phyloP scores from a whole-genome alignment of 257 asterid species.

The Primulina eburnea region DNA sequence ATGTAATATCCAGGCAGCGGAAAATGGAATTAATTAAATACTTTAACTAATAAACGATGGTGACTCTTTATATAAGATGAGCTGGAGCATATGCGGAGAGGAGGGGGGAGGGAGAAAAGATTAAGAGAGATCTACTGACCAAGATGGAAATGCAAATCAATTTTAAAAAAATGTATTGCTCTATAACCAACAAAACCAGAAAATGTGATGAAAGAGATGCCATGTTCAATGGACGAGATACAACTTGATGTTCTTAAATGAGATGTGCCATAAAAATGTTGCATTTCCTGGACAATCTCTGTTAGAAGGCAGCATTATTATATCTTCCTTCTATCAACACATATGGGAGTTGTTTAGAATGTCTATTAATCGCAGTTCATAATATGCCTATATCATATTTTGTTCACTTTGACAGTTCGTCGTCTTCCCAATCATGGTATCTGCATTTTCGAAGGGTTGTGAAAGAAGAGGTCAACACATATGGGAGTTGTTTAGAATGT shows the following conservation, averaged over 20 bases:
- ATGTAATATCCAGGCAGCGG: not conserved
- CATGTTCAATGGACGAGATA: not conserved
- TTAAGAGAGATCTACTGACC: not conserved
- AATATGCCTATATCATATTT: too few relatives aligned
- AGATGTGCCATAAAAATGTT: not conserved
- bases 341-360: not conserved
- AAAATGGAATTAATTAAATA: too few relatives aligned
- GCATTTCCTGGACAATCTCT: not conserved
- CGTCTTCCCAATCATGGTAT: too few relatives aligned
- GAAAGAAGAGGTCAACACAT: not conserved
- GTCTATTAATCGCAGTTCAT: too few relatives aligned
- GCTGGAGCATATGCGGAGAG: not conserved
- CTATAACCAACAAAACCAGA: slow-evolving; percentile 1
- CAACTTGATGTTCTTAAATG: not conserved
- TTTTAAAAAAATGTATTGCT: not conserved
- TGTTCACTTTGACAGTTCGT: too few relatives aligned
- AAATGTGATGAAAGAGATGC: slow-evolving; percentile 3
- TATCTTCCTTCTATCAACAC: not conserved
- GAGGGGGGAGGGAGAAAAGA: not conserved
- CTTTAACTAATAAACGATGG: not conserved
- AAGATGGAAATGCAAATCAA: not conserved
- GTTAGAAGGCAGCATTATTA: not conserved
- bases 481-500: not conserved
- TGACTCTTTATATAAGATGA: not conserved
- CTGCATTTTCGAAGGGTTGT: too few relatives aligned